Conservation (phyloP, 2,329 filamentous ascomycete genomes). For the Aspergillus sp. region DNA sequence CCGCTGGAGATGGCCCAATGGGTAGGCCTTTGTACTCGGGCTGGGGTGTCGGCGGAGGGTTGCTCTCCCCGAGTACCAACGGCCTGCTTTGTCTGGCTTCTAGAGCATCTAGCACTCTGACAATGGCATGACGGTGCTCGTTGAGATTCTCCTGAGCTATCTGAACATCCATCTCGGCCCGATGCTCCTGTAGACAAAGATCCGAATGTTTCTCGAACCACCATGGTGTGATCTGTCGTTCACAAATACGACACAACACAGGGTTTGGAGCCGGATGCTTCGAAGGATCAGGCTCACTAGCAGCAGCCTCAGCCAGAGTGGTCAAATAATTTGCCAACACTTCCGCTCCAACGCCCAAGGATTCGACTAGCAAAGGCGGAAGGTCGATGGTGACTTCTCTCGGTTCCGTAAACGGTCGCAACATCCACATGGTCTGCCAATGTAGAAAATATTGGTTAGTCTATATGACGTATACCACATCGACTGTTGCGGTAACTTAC, state of each 20-base stretch:
- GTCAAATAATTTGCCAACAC: slow-evolving; percentile 93
- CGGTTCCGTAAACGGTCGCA: slow-evolving; percentile 83
- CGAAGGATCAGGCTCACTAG: slow-evolving; percentile 70
- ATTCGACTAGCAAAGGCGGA: slow-evolving; percentile 84
- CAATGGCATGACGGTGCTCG: slow-evolving; percentile 91
- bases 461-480: slow-evolving; percentile 7
- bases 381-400: slow-evolving; percentile 96
- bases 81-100: slow-evolving; percentile 63
- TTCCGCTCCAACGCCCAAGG: slow-evolving; percentile 90
- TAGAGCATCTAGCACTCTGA: slow-evolving; percentile 89
- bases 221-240: slow-evolving; percentile 95
- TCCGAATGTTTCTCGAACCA: slow-evolving; percentile 99
- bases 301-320: slow-evolving; percentile 78
- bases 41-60: slow-evolving; percentile 57
- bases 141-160: slow-evolving; percentile 88
- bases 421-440: slow-evolving; percentile 96
- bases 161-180: slow-evolving; percentile 96
- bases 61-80: slow-evolving; percentile 40
- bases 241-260: slow-evolving; percentile 93
- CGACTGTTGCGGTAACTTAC: slow-evolving; percentile 56
- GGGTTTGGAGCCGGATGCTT: slow-evolving; percentile 79
- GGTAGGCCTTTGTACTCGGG: slow-evolving; percentile 86
- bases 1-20: slow-evolving; percentile 72
- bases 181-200: slow-evolving; percentile 90
- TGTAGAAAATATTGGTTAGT: slow-evolving; percentile 26